Evolutionary conservation across 192 early-diverging fungal species (phyloP).

Genomic region (Coemansia sp.): DNA sequence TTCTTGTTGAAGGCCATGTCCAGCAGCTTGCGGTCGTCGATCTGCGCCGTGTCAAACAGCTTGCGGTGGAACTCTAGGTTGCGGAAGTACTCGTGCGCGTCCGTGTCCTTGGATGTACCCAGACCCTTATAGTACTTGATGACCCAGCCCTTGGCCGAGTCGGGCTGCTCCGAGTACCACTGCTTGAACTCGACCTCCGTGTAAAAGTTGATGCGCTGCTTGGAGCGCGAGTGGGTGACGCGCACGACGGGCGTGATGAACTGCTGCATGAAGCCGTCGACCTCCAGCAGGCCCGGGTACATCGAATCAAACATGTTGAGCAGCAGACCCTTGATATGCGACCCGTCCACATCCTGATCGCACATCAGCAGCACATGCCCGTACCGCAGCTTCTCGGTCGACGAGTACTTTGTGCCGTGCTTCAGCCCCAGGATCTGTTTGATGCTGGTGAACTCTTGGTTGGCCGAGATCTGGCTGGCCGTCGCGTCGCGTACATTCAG

Average conservation of each 20-base stretch:
- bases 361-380: slow-evolving; percentile 98
- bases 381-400: slow-evolving; percentile 74
- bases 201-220: slow-evolving; percentile 68
- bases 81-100: slow-evolving; percentile 91
- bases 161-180: slow-evolving; percentile 66
- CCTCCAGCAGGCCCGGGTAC: slow-evolving; percentile 84
- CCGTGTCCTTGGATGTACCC: slow-evolving; percentile 76
- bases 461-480: slow-evolving; percentile 59
- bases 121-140: slow-evolving; percentile 98
- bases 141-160: slow-evolving; percentile 70
- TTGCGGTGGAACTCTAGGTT: slow-evolving; percentile 76
- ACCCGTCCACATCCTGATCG: slow-evolving; percentile 97
- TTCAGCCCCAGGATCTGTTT: slow-evolving; percentile 93
- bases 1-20: slow-evolving; percentile 98
- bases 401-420: slow-evolving; percentile 74
- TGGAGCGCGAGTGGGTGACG: slow-evolving; percentile 53
- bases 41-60: slow-evolving; percentile 53
- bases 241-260: slow-evolving; percentile 97
- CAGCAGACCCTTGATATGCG: slow-evolving; percentile 94
- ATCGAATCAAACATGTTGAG: slow-evolving; percentile 95
- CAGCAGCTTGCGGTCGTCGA: slow-evolving; percentile 68
- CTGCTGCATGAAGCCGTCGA: slow-evolving; percentile 87
- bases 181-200: slow-evolving; percentile 88
- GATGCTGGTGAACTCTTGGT: slow-evolving; percentile 82
- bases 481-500: slow-evolving; percentile 92